Evolutionary conservation across 345 rosid species (phyloP), one percentile per base, ranked within the genome.

Genomic region (Populus alba): DNA sequence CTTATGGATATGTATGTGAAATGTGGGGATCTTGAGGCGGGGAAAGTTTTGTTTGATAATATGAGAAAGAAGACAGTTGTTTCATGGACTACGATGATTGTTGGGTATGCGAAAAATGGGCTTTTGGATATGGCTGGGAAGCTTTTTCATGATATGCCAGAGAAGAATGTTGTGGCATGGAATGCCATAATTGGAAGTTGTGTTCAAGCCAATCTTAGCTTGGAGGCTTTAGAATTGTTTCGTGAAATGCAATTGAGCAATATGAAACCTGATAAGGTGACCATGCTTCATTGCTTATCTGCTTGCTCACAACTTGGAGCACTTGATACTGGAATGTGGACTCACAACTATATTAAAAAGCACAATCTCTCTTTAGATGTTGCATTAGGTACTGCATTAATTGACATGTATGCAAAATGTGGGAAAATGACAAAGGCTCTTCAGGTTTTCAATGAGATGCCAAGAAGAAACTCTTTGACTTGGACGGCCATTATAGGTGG

Each of bases 241-340:
- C 90, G 90, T 35, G 89, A 90, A 83, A 91, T 95, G 98, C 98
- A 92, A 83, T 87, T 83, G 11, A 78, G 84, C 61, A 81, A 80
- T 81, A 70, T 87, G 67, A 81, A 85, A 72, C 94, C 97, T 1
- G 95, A 95, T 51, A 87, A 82, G 66, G 92, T 92, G 80, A 95
- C 97, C 15, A 87, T 90, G 97, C 86, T 95, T 27, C 92, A 85
- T 86, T 93, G 97, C 85, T 87, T 95, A 79, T 90, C 92, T 62
- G 98, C 94, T 6, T 93, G 98, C 85, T 91, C 95, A 45, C 95
- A 92, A 74, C 91, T 95, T 71, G 97, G 97, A 73, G 95, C 92
- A n/a, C 95, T 91, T 71, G 95, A 91, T 39, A 80, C 85, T 31
- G 98, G 98, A 73, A 82, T 91, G 51, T 95, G 98, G 98, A 85